Evolutionary conservation across 1,284 basidiomycete species (phyloP).

Genomic region (Cystobasidium sp.): DNA sequence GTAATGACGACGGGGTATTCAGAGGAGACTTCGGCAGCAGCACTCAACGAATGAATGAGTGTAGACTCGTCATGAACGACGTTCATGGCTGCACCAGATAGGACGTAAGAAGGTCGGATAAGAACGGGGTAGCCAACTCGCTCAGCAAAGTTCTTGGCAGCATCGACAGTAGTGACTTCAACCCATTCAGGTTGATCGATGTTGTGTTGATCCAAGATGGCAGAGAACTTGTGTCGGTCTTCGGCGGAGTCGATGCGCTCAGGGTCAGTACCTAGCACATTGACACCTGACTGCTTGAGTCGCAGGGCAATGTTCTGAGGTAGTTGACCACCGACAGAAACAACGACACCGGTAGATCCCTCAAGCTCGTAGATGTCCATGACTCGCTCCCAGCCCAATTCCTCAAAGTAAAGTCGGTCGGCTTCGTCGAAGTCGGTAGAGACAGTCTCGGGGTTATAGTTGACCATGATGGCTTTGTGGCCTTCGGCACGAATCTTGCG

Average conservation of each 20-base stretch:
- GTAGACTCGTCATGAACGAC: conserved; percentile 91
- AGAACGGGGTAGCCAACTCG: conserved; percentile 92
- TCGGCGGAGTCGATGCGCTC: conserved; percentile 95
- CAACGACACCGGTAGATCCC: conserved; percentile 86
- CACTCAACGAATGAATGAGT: conserved; percentile 89
- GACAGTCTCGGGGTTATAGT: conserved; percentile 99
- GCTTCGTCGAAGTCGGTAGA: conserved; percentile 99
- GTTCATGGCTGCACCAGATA: conserved; percentile 99
- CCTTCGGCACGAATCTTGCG: conserved; percentile 88
- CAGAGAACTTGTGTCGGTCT: conserved; percentile 99
- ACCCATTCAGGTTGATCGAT: conserved; percentile 98
- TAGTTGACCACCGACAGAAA: conserved; percentile 94
- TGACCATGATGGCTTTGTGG: conserved; percentile 97
- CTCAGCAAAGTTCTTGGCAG: conserved; percentile 88
- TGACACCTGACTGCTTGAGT: conserved; percentile 86
- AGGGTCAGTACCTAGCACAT: conserved; percentile 95
- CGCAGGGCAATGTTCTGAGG: conserved; percentile 98
- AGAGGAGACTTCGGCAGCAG: conserved; percentile 92
- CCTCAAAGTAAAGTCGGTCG: conserved; percentile 97
- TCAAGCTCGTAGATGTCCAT: conserved; percentile 99
- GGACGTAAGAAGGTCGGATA: conserved; percentile 94
- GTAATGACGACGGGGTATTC: conserved; percentile 97
- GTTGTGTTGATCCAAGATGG: conserved; percentile 88
- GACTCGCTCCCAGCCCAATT: conserved; percentile 94
- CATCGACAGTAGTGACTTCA: conserved; percentile 84